Base-by-base conservation (phyloP, 2,329 filamentous ascomycete genomes). In the Aspergillus pseudoviridinutans region DNA sequence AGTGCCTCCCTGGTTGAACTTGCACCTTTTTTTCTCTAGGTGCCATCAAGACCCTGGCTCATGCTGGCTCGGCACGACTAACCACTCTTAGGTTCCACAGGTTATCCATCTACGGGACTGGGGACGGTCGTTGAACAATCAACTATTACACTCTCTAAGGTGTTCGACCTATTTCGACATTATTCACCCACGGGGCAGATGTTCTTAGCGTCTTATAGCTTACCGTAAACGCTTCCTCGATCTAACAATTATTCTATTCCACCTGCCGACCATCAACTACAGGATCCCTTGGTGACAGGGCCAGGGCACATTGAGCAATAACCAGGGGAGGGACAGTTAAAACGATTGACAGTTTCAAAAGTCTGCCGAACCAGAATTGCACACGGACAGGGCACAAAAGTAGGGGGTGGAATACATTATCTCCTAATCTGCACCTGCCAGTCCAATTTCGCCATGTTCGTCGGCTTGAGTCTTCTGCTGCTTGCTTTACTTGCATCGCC, bases 401-500 rank as follows among this genome's bases (percentile, higher is more conserved):
- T 12, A 44, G n/a, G 41, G 41, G 41, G 8, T 12, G n/a, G n/a
- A 44, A 20, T 24, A 47, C 24, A 14, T 27, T 17, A 47, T 47
- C 24, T 24, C 12, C 14, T 5, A 17, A 29, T 51, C 32, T 47
- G 10, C 14, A 41, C n/a, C 6, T n/a, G 20, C 17, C 47, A 49
- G 41, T 17, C 29, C 41, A 47, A 56, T 28, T 46, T 51, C 60
- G 28, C 29, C 59, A 71, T 73, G 69, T 59, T 59, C 49, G 29
- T 62, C 47, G 44, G 60, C 20, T 47, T 68, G 24, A 49, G 62
- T 41, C 24, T 68, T 28, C 57, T 65, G 9, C 54, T 64, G 32
- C 50, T 71, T 47, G 64, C 66, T 32, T 58, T 73, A 32, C 56
- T 74, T 50, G 63, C 69, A 27, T 60, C 52, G 58, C 59, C 68